These are phyloP conservation scores for Stephania yunnanensis DNA, from an alignment of 164 flowering plant genomes.

Conservation along the genomic window DNA sequence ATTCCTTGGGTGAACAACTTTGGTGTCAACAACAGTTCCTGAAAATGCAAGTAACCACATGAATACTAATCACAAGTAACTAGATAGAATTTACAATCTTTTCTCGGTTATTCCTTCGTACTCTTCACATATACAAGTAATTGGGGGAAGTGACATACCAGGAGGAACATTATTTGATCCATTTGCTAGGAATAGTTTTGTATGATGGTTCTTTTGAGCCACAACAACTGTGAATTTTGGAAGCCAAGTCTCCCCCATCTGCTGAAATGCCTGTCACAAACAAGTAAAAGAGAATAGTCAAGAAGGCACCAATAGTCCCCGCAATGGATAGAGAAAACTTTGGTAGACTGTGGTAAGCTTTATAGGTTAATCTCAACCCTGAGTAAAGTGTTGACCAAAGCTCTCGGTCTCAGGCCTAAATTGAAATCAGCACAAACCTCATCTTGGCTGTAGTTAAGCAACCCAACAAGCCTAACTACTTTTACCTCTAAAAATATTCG, in stretches of 20 bases:
- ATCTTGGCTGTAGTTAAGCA: not conserved
- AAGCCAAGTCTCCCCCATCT: conserved; percentile 47
- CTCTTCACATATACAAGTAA: not conserved
- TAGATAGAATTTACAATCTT: not conserved
- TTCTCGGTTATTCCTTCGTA: not conserved
- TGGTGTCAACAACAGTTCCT: conserved; percentile 86
- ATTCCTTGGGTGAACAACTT: conserved; percentile 68
- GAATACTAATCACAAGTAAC: conserved; percentile 6
- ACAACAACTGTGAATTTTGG: conserved; percentile 82
- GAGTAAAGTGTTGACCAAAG: not conserved
- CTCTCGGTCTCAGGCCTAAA: not conserved
- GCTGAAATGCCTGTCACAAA: conserved; percentile 48
- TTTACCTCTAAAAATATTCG: no score
- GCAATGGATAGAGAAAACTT: no score
- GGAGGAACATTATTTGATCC: conserved; percentile 67
- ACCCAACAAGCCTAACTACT: no score
- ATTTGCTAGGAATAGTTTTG: conserved; percentile 59
- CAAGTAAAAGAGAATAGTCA: not conserved
- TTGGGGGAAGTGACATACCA: conserved; percentile 36
- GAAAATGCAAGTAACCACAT: conserved; percentile 2
- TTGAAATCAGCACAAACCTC: not conserved
- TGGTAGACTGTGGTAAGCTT: not conserved
- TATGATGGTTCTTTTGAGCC: conserved; percentile 82
- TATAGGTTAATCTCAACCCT: not conserved
- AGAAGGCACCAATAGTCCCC: not conserved